Conservation (phyloP, 768 basidiomycete genomes). For the Trametes villosa region DNA sequence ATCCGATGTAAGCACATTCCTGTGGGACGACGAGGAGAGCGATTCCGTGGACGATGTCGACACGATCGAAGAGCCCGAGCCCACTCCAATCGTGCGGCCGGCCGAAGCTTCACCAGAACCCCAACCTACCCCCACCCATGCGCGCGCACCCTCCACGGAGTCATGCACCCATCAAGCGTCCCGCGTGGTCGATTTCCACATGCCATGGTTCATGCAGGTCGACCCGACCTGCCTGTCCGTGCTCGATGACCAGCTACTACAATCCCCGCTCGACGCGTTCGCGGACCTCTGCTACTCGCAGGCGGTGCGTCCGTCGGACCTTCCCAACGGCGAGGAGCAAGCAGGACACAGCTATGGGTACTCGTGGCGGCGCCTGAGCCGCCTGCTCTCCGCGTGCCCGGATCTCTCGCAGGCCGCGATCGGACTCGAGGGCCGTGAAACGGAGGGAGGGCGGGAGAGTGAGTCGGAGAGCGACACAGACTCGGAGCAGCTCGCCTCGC, state of each 20-base stretch:
- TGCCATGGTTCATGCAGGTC: conserved; percentile 39
- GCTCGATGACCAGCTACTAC: conserved; percentile 48
- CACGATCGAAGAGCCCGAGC: conserved; percentile 9
- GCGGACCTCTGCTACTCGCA: conserved; percentile 47
- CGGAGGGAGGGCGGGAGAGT: background rate
- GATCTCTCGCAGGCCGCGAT: background rate
- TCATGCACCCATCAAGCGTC: background rate
- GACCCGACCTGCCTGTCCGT: conserved; percentile 46
- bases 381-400: conserved; percentile 16
- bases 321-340: background rate
- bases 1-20: conserved; percentile 3
- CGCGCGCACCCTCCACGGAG: conserved; percentile 2
- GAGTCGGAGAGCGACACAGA: conserved; percentile 12
- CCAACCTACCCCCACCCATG: background rate
- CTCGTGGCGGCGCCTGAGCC: conserved; percentile 22
- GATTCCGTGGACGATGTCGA: conserved; percentile 15
- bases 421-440: background rate
- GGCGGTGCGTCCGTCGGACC: conserved; percentile 33
- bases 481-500: conserved; percentile 19
- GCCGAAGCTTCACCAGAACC: background rate
- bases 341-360: conserved; percentile 5
- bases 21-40: conserved; percentile 24
- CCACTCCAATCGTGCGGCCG: background rate
- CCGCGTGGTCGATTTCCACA: conserved; percentile 21
- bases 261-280: conserved; percentile 45